These are phyloP conservation scores for Yamadazyma pseudoaaseri DNA, from an alignment of 1,139 yeast species.

Conservation along the genomic window DNA sequence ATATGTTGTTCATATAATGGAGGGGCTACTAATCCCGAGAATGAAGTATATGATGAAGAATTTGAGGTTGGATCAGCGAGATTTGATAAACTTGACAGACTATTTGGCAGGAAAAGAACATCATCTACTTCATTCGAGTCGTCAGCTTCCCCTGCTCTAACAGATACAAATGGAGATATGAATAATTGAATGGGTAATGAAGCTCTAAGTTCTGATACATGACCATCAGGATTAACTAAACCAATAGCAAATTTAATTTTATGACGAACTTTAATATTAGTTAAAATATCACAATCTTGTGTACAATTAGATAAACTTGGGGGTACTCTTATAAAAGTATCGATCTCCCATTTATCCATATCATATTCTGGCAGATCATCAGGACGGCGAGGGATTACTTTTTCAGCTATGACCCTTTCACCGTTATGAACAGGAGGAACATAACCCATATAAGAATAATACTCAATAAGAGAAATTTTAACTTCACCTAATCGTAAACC, in stretches of 20 bases:
- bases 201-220: constrained; percentile 73
- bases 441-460: constrained; percentile 60
- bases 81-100: not conserved
- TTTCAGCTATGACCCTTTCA: constrained; percentile 55
- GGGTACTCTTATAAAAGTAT: constrained; percentile 61
- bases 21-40: constrained; percentile 68
- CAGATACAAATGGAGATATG: constrained; percentile 79
- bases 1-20: constrained; percentile 86
- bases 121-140: constrained; percentile 17
- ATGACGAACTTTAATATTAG: constrained; percentile 66
- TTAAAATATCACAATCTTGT: constrained; percentile 75
- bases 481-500: constrained; percentile 77
- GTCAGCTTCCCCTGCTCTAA: constrained; percentile 44
- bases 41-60: constrained; percentile 30
- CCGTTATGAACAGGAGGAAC: constrained; percentile 53
- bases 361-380: constrained; percentile 42
- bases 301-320: constrained; percentile 71
- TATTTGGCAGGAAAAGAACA: not conserved
- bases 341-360: constrained; percentile 78
- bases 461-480: constrained; percentile 65
- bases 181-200: constrained; percentile 67
- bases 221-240: constrained; percentile 70
- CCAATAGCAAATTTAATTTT: constrained; percentile 66
- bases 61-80: constrained; percentile 19
- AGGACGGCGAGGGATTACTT: constrained; percentile 30